phyloP scores from a whole-genome alignment of 192 early-diverging fungal genomes.

The Dimargaris cristalligena region DNA sequence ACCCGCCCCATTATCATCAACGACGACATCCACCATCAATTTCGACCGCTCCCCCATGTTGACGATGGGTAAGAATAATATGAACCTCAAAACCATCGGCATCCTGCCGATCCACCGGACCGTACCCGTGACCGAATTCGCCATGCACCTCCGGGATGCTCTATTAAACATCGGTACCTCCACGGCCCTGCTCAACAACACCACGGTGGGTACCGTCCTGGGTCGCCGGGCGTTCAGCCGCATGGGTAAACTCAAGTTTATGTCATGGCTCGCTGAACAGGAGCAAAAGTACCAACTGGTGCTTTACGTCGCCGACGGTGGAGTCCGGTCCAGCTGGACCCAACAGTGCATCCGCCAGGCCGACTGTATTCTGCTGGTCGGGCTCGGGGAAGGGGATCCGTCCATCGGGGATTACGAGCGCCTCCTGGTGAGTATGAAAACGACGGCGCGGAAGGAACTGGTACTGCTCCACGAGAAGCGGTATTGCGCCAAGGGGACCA shows the following conservation, averaged over 20 bases:
- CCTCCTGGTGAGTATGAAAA: constrained; percentile 81
- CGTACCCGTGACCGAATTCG: constrained; percentile 82
- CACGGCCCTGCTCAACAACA: constrained; percentile 63
- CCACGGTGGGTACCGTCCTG: constrained; percentile 57
- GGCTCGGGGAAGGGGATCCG: constrained; percentile 76
- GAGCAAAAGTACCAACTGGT: constrained; percentile 78
- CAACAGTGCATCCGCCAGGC: constrained; percentile 87
- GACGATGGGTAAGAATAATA: constrained; percentile 61
- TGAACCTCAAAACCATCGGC: constrained; percentile 87
- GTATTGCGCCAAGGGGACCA: constrained; percentile 58
- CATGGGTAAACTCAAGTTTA: constrained; percentile 84
- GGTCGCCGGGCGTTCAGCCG: constrained; percentile 84
- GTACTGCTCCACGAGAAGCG: constrained; percentile 76
- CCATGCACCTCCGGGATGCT: constrained; percentile 57
- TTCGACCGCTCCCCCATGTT: constrained; percentile 13
- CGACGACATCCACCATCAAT: constrained; percentile 16
- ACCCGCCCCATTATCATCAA: neutral
- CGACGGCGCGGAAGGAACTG: constrained; percentile 94
- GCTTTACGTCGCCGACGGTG: constrained; percentile 91
- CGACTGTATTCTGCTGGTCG: constrained; percentile 91
- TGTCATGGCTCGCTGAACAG: constrained; percentile 83
- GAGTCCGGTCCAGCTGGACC: constrained; percentile 79
- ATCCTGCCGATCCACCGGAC: constrained; percentile 68
- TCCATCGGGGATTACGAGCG: constrained; percentile 85
- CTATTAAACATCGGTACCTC: constrained; percentile 49